Base-by-base conservation (phyloP, 2,329 filamentous ascomycete genomes). In the Ceratocystis cacaofunesta region DNA sequence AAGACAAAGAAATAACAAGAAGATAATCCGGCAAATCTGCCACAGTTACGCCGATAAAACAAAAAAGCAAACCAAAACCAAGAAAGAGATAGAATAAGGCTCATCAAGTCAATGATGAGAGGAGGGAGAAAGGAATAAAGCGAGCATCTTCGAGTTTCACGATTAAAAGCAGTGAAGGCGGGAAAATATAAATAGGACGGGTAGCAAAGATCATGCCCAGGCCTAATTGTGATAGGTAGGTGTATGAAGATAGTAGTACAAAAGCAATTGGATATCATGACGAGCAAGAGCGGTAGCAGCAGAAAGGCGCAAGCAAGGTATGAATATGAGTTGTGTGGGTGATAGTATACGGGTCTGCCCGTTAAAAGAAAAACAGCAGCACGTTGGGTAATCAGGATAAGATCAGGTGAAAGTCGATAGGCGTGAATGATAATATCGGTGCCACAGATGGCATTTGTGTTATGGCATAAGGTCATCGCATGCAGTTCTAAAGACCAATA, bases 181-280 rank as follows among this genome's bases (percentile, higher is more conserved):
- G 12, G 10, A 41, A 41, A 41, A 41, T 8, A 62, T 25, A 25
- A 62, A 30, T 4, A 43, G 19, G 19, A n/a, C 5, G 15, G 28
- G 25, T 8, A 17, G 36, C 36, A 41, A 41, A 41, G 36, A 4
- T 1, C 36, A 15, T 41, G 36, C 36, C 12, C 36, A 3, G 12
- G 3, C 36, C 36, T 12, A 12, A 5, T 15, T 41, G 36, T 41
- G 36, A 2, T 41, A 41, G 36, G 10, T 15, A 41, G 12, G 36
- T 41, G 22, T 25, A 44, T 62, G 60, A 46, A 62, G 36, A 30
- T 66, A 64, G 65, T 66, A 64, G 62, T 66, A 66, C 62, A 64
- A 44, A 60, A 55, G n/a, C 15, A 17, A 28, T 10, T 41, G 60
- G 65, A 63, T 63, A 66, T 66, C 65, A 66, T 63, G 65, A 28